Base-by-base conservation (phyloP, 176 grass and related monocot genomes). In the Thinopyrum elongatum region DNA sequence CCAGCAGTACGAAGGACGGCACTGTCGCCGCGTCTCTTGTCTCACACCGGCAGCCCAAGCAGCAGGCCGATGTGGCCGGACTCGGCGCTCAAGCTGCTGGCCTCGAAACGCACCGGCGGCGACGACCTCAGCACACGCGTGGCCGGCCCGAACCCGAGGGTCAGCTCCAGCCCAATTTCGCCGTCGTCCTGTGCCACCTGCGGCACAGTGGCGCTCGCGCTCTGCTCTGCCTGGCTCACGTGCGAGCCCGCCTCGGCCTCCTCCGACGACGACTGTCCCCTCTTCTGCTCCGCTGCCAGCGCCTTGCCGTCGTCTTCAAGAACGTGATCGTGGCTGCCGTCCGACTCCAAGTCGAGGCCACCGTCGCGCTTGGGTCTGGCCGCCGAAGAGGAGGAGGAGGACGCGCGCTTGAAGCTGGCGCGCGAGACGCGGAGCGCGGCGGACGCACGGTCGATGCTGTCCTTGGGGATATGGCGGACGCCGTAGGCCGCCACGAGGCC, bases 181-280 rank as follows among this genome's bases (percentile, higher is more conserved):
- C 49, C 80, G 0, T 65, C 65, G 4, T 7, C 39, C 3, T 16
- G 11, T n/a, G 22, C n/a, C 22, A 15, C 1, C 19, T 58, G 53
- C 19, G 67, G 31, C 34, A 10, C 15, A 15, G 5, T 10, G 9
- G n/a, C n/a, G n/a, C n/a, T n/a, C n/a, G 66, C 53, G 80, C 59
- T 87, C 78, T 23, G 92, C 82, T 86, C 89, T 27, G 83, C 92
- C 16, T 91, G 92, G 92, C 92, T 94, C 2, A 94, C 92, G 80
- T 94, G 86, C 39, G 92, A 90, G 12, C 47, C 80, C 25, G 61
- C 83, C 62, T 87, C 80, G 44, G 73, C 74, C 47, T 77, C 91
- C 88, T 58, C 82, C 80, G n/a, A n/a, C n/a, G n/a, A n/a, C 8
- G 86, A 58, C 2, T 67, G 71, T 30, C 63, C 67, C 65, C 13